These are phyloP conservation scores for Xylaria telfairii DNA, from an alignment of 495 filamentous ascomycete genomes.

Conservation along the genomic window DNA sequence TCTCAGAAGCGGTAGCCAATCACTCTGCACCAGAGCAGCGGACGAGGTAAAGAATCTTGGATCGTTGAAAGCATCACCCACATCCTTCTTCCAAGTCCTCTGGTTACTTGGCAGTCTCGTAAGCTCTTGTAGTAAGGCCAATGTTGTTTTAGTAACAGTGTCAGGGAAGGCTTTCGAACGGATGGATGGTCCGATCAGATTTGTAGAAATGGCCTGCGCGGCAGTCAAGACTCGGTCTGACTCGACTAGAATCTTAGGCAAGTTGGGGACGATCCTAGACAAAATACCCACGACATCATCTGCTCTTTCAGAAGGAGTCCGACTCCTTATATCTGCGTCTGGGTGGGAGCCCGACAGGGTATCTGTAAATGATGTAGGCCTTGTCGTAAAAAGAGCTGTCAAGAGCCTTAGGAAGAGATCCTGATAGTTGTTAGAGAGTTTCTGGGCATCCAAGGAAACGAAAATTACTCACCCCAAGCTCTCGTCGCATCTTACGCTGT, in stretches of 20 bases:
- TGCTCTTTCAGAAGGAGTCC: conserved; percentile 50
- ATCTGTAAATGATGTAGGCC: conserved; percentile 69
- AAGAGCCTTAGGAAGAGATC: conserved; percentile 88
- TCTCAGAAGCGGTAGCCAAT: conserved; percentile 82
- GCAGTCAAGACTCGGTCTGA: conserved; percentile 81
- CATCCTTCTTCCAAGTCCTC: conserved; percentile 92
- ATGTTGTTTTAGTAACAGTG: conserved; percentile 72
- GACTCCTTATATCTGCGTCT: conserved; percentile 27
- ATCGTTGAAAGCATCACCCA: conserved; percentile 91
- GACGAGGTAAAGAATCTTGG: conserved; percentile 76
- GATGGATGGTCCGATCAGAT: conserved; percentile 80
- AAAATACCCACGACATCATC: conserved; percentile 85
- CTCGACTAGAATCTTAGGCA: conserved; percentile 85
- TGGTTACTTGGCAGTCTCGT: conserved; percentile 76
- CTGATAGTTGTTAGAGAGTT: conserved; percentile 55
- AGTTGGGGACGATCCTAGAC: conserved; percentile 75
- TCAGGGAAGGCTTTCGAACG: conserved; percentile 88
- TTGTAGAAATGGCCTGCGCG: conserved; percentile 79
- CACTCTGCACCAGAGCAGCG: conserved; percentile 66
- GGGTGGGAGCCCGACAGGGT: conserved; percentile 38
- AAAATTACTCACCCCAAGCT: conserved; percentile 74
- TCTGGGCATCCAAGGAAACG: conserved; percentile 8
- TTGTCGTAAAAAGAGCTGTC: conserved; percentile 88
- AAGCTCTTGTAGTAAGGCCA: conserved; percentile 79
- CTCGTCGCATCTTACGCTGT: conserved; percentile 89